Percentiles rank a stretch among this genome's conserved stretches.
Evolutionary conservation across 352 stramenopile genomes (phyloP).

Genomic region (Globisporangium nodosum): DNA sequence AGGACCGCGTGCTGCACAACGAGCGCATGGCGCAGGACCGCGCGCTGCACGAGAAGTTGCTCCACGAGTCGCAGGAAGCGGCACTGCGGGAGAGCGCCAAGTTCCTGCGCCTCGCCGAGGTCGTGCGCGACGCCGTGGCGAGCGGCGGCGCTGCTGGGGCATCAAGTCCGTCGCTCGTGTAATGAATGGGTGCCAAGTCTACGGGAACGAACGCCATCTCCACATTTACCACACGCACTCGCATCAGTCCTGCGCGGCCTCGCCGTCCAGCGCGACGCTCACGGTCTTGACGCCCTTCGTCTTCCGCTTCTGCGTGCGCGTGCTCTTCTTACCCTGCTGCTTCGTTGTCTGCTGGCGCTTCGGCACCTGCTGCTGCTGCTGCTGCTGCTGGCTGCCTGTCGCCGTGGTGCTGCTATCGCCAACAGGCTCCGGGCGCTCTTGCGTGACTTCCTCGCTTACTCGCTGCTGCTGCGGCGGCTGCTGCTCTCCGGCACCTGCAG

Average conservation of each 20-base stretch:
- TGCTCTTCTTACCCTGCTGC: background rate
- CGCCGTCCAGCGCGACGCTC: conserved; percentile 1
- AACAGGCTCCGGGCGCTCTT: background rate
- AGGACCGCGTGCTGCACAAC: conserved; percentile 50
- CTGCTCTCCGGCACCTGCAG: background rate
- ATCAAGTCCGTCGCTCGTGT: conserved; percentile 32
- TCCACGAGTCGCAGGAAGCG: conserved; percentile 13
- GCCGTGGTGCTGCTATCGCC: conserved; percentile 8
- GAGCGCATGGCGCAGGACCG: conserved; percentile 55
- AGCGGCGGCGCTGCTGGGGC: background rate
- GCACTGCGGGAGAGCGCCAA: conserved; percentile 46
- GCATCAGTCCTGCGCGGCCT: background rate
- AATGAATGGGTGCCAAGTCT: background rate
- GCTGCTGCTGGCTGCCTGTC: background rate
- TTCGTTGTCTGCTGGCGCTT: background rate
- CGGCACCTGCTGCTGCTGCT: background rate
- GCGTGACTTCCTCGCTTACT: background rate
- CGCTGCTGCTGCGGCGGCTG: background rate
- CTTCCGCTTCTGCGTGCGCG: conserved; percentile 3
- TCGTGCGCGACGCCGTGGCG: conserved; percentile 47
- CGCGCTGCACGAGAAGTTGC: conserved; percentile 49
- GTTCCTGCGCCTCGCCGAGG: conserved; percentile 54
- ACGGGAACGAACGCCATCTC: background rate
- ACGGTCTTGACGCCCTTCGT: conserved; percentile 8
- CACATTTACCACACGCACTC: background rate